A percentile compares a stretch with the other conserved stretches of the same genome.
Conservation (phyloP, 306 rosid genomes). For the Begonia loranthoides region DNA sequence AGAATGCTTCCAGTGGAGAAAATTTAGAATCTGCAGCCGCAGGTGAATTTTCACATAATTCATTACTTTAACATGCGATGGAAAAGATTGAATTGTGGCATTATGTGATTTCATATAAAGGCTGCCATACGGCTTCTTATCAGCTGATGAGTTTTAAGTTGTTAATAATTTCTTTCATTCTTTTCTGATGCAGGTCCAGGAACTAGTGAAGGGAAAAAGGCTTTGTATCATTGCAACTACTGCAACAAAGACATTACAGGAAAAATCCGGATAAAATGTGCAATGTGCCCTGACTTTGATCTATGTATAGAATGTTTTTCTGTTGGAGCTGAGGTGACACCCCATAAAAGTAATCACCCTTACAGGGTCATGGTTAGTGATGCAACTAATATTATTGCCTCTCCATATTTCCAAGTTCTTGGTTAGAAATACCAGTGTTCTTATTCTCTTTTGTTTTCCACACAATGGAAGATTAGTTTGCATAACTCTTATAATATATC, state of each 20-base stretch:
- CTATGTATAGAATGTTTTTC: slow-evolving; percentile 90
- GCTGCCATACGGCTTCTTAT: background rate
- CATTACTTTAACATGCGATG: background rate
- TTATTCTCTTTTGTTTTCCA: background rate
- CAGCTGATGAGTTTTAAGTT: too few relatives aligned
- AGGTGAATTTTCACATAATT: slow-evolving; percentile 27
- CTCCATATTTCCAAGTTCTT: background rate
- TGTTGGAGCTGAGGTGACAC: slow-evolving; percentile 90
- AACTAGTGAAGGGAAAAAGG: slow-evolving; percentile 70
- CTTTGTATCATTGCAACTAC: slow-evolving; percentile 90
- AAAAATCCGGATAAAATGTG: slow-evolving; percentile 88
- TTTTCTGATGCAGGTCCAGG: slow-evolving; percentile 59
- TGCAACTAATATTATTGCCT: background rate
- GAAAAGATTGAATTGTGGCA: background rate
- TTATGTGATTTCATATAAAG: too few relatives aligned
- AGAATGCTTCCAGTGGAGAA: slow-evolving; percentile 76
- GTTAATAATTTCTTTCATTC: background rate
- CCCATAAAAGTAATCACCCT: slow-evolving; percentile 82
- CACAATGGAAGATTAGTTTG: background rate
- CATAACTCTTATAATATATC: too few relatives aligned
- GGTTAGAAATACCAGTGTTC: too few relatives aligned
- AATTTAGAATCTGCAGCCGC: slow-evolving; percentile 63
- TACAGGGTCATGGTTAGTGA: slow-evolving; percentile 90
- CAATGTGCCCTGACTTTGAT: slow-evolving; percentile 87
- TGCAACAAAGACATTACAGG: slow-evolving; percentile 96